Evolutionary conservation across 164 flowering plant species (phyloP).

Genomic region (Liquidambar formosana): DNA sequence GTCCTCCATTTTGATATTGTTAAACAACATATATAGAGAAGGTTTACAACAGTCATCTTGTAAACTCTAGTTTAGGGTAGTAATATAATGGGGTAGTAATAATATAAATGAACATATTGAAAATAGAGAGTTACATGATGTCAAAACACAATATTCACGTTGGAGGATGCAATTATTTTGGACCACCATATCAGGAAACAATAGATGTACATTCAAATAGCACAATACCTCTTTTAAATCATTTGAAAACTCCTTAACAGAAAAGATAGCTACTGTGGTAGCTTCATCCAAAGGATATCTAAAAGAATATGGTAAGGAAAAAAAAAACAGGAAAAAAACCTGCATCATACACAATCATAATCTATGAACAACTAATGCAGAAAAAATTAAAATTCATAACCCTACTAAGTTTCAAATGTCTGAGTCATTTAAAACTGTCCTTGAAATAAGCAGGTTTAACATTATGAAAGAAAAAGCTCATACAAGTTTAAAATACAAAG

Average conservation of each 20-base stretch:
- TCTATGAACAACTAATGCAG: too few relatives aligned
- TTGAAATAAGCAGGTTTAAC: too few relatives aligned
- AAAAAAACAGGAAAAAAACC: not conserved
- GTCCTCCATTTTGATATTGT: too few relatives aligned
- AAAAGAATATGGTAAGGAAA: too few relatives aligned
- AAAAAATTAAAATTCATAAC: not conserved
- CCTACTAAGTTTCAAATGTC: not conserved
- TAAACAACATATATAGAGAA: too few relatives aligned
- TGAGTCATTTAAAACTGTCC: not conserved
- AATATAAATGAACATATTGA: not conserved
- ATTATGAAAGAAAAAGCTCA: too few relatives aligned
- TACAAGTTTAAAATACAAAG: too few relatives aligned
- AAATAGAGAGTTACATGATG: not conserved
- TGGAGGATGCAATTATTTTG: not conserved
- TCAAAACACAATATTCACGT: not conserved
- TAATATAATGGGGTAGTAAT: not conserved
- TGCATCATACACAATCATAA: not conserved
- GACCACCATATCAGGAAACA: not conserved
- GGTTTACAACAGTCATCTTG: too few relatives aligned
- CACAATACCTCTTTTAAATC: constrained; percentile 75
- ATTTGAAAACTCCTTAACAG: constrained; percentile 51
- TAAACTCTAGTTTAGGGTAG: too few relatives aligned
- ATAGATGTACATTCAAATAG: not conserved
- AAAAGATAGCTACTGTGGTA: too few relatives aligned
- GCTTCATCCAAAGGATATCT: too few relatives aligned